Conservation (phyloP, 169 alveolate genomes). For the Babesia divergens region DNA sequence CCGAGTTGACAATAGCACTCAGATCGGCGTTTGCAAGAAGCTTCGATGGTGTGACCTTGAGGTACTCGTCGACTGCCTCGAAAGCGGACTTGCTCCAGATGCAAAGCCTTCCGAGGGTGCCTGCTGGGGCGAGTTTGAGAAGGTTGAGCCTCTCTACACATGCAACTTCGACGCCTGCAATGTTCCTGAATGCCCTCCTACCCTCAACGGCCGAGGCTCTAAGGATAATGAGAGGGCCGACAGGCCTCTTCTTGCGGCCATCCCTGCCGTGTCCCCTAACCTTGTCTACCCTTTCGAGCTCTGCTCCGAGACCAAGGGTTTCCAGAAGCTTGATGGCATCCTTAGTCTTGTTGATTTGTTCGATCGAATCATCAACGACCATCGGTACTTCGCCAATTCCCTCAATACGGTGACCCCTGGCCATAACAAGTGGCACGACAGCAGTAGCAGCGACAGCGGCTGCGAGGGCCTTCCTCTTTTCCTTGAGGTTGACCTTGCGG, state of each 20-base stretch:
- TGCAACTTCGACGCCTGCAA: conserved; percentile 96
- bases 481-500: conserved; percentile 92
- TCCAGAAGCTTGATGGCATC: conserved; percentile 84
- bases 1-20: conserved; percentile 93
- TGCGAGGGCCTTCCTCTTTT: conserved; percentile 97
- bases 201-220: conserved; percentile 89
- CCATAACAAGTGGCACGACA: conserved; percentile 94
- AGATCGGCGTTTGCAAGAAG: conserved; percentile 87
- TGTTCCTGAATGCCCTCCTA: conserved; percentile 94
- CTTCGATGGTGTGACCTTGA: conserved; percentile 13
- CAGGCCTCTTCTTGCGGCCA: conserved; percentile 90
- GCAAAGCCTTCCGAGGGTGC: conserved; percentile 95
- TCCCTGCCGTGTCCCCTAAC: conserved; percentile 92
- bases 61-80: conserved; percentile 78
- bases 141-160: conserved; percentile 94
- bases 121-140: conserved; percentile 98
- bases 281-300: conserved; percentile 79
- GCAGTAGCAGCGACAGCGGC: conserved; percentile 98
- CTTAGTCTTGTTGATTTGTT: conserved; percentile 86
- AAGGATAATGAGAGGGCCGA: conserved; percentile 97
- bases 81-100: conserved; percentile 96
- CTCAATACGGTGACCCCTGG: conserved; percentile 97
- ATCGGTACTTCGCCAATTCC: conserved; percentile 94
- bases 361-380: conserved; percentile 87
- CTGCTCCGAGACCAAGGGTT: conserved; percentile 88